Evolutionary conservation across 2,329 filamentous ascomycete genomes (phyloP).

Genomic region (Cordyceps tenuipes): DNA sequence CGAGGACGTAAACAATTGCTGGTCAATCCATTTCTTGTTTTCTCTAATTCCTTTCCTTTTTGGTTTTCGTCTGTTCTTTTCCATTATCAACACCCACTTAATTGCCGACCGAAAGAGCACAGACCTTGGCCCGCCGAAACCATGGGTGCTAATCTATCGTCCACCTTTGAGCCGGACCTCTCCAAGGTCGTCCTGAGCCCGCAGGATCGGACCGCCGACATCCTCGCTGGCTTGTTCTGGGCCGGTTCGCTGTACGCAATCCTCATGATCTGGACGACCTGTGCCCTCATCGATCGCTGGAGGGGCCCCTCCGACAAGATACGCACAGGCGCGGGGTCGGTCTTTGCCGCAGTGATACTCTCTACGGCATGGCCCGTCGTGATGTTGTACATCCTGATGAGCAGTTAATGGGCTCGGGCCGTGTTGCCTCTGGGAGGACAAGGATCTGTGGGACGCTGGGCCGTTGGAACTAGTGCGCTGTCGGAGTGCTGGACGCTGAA

Average conservation of each 20-base stretch:
- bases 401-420: neutral
- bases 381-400: conserved; percentile 24
- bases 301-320: conserved; percentile 29
- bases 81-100: neutral
- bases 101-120: neutral
- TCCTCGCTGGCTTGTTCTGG: conserved; percentile 29
- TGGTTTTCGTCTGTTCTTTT: neutral
- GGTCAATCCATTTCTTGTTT: neutral
- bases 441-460: neutral
- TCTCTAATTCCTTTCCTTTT: neutral
- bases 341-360: conserved; percentile 24
- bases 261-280: conserved; percentile 34
- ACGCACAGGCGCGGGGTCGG: conserved; percentile 20
- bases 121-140: neutral
- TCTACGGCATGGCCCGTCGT: conserved; percentile 30
- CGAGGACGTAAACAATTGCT: conserved; percentile 9
- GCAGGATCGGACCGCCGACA: conserved; percentile 22
- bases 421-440: neutral
- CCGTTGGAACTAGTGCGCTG: neutral
- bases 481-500: neutral
- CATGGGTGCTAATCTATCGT: conserved; percentile 36
- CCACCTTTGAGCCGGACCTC: conserved; percentile 28
- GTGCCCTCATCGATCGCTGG: conserved; percentile 35
- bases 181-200: conserved; percentile 26
- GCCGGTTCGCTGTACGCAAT: conserved; percentile 26